Evolutionary conservation across 2,329 filamentous ascomycete species (phyloP), one percentile per base, ranked within the genome.

Genomic region (Volutella citrinella): DNA sequence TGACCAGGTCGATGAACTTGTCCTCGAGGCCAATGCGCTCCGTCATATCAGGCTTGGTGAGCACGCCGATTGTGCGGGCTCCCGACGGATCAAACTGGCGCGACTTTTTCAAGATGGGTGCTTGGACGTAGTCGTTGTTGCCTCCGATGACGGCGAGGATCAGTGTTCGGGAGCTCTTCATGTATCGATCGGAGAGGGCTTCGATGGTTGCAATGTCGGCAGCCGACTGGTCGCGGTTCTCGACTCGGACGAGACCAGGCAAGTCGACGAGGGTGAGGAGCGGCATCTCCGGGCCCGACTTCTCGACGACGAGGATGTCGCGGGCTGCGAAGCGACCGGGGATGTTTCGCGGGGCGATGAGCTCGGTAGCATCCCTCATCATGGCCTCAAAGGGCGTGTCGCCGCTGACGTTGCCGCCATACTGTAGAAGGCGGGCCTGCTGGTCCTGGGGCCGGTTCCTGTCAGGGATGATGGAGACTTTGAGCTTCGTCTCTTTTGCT

Each of bases 191-290:
- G 10, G 69, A 72, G 3, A 80, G 56, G 0, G 62, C 44, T 19
- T 73, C 68, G 30, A 79, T 74, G 4, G 73, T 69, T 39, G 66
- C 59, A 34, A 74, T 73, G 26, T 78, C 76, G 15, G 66, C 59
- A 19, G 67, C 61, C 2, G 70, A 74, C 49, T 79, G 73, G 34
- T 73, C 66, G 19, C 66, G 63, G 41, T 72, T 76, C 45, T 68
- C 68, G 8, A 76, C 70, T 19, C 68, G 64, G 18, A 80, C 72
- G 3, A 82, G 58, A 3, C 78, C 77, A 0, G 78, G 78, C 20
- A 82, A 61, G 54, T 82, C 78, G 7, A 82, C 75, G 2, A 82
- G 64, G 0, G 76, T 82, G 26, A 82, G 56, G 12, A 81, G 65
- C 2, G 76, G 75, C 61, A 76, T 71, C 10, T 76, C 69, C 0